Evolutionary conservation across 306 rosid species (phyloP), one percentile per base, ranked within the genome.

Genomic region (Rosa persica): DNA sequence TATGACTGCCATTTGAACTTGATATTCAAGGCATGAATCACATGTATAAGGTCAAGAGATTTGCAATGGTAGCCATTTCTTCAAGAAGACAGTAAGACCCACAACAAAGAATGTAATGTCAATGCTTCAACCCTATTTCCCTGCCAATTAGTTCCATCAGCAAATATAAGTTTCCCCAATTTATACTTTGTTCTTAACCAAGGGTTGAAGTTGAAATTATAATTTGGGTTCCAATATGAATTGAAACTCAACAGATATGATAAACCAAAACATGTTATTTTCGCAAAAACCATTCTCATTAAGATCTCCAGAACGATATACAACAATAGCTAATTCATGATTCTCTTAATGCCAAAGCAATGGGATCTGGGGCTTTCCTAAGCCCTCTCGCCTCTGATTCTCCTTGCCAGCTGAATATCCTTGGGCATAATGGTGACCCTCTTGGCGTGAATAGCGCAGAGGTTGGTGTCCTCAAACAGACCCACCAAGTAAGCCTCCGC

Each of bases 301-400:
- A 23, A 8, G 30, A 57, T 57, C 12, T 7, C 30, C 11, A 9
- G n/a, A 23, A 13, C 4, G 38, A 60, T 60, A 60, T 60, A 60
- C 38, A 60, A 60, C 39, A 19, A 60, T 4, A 25, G 7, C 17
- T 60, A 60, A 23, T 11, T 25, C 36, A 58, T 58, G 10, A 23
- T 8, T 58, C 36, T 3, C 17, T 48, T 12, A 49, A 49, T 15
- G 15, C 2, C 11, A 55, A 55, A n/a, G 10, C 16, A 23, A 27
- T 25, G 39, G 5, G 6, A 23, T 12, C 66, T 7, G 1, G 11
- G 22, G 2, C 0, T 58, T 22, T 1, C 0, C 38, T 58, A 58
- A 5, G 66, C 66, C 36, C 66, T 58, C 17, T 58, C 66, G 66
- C 66, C 66, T 58, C 66, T 58, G 7, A 58, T 58, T 25, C 66